Evolutionary conservation across 1,139 yeast species (phyloP).

Genomic region (Candida neerlandica): DNA sequence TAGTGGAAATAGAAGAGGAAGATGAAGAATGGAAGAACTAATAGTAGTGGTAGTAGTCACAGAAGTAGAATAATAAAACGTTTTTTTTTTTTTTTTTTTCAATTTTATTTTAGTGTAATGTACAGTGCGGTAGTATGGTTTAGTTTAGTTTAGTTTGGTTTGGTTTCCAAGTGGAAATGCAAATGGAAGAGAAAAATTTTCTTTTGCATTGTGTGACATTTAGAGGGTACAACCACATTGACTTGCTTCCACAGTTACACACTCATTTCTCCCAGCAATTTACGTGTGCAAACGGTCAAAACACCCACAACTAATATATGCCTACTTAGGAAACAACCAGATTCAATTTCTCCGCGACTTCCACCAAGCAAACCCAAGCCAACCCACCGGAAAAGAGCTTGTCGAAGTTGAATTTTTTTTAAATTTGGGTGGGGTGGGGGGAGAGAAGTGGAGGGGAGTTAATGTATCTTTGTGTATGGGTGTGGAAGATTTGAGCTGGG

Average conservation of each 20-base stretch:
- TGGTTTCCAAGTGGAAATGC: constrained; percentile 3
- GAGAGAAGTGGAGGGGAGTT: no score
- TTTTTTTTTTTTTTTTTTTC: neutral
- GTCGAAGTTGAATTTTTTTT: no score
- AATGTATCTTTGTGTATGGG: no score
- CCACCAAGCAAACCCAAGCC: no score
- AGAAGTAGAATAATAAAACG: neutral
- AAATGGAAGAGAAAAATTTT: neutral
- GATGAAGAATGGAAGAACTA: neutral
- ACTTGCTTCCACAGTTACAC: neutral
- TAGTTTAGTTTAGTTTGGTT: neutral
- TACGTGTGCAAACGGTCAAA: no score
- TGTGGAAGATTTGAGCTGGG: no score
- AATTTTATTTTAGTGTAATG: neutral
- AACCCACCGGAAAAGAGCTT: no score
- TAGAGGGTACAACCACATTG: neutral
- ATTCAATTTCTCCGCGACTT: no score
- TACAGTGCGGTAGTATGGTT: neutral
- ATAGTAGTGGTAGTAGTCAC: neutral
- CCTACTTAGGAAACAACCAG: no score
- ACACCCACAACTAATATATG: no score
- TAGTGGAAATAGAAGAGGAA: neutral
- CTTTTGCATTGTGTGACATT: neutral
- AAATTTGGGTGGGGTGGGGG: no score
- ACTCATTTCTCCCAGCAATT: neutral